These are phyloP conservation scores for Salix exigua DNA, from an alignment of 345 rosid species.

Conservation along the genomic window DNA sequence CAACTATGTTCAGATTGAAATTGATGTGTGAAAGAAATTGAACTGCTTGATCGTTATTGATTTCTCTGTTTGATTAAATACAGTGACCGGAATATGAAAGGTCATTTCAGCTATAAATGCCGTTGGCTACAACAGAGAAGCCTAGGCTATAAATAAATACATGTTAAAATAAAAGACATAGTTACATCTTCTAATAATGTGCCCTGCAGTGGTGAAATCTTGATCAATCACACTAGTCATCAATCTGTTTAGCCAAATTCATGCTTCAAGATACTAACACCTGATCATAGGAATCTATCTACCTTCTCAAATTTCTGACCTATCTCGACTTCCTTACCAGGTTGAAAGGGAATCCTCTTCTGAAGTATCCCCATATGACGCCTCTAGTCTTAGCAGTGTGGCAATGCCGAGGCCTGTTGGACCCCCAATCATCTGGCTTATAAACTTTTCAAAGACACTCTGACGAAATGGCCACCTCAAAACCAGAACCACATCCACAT, in stretches of 20 bases:
- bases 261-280: background rate
- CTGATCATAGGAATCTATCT: background rate
- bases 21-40: too few relatives aligned
- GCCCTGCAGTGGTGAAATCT: background rate
- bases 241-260: background rate
- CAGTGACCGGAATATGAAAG: too few relatives aligned
- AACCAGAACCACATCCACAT: background rate
- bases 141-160: too few relatives aligned
- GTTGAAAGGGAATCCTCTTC: background rate
- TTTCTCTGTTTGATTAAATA: too few relatives aligned
- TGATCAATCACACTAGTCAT: background rate
- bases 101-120: too few relatives aligned
- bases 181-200: too few relatives aligned
- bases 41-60: too few relatives aligned
- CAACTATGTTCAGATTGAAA: background rate
- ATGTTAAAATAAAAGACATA: too few relatives aligned
- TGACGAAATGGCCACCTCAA: background rate
- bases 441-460: background rate
- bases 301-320: background rate
- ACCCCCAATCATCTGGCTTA: background rate
- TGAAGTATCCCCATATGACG: background rate
- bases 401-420: background rate
- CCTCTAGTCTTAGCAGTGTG: background rate
- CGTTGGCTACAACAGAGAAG: too few relatives aligned
- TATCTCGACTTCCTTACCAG: background rate